Percentiles rank a stretch among this genome's conserved stretches.
Evolutionary conservation across 2,329 filamentous ascomycete species (phyloP).

Genomic region (Arthroderma uncinatum): DNA sequence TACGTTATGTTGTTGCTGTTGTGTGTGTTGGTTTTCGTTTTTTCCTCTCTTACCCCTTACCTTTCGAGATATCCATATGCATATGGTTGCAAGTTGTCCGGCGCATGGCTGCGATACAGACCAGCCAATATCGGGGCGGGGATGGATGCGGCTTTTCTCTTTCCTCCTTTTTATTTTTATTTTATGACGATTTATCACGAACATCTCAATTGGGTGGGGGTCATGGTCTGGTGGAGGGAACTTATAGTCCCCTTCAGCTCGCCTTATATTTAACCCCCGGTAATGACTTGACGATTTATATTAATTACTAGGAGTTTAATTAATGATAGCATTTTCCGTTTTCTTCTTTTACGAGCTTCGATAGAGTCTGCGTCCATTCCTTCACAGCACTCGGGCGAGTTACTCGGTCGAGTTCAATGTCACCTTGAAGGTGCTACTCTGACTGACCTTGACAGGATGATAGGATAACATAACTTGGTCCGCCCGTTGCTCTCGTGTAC

Average conservation of each 20-base stretch:
- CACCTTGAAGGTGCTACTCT: background rate
- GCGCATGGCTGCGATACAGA: slow-evolving; percentile 5
- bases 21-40: background rate
- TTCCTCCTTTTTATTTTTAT: background rate
- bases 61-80: background rate
- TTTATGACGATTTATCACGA: slow-evolving; percentile 6
- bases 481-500: too few species aligned
- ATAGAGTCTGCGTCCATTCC: background rate
- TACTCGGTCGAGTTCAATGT: background rate
- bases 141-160: background rate
- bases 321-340: slow-evolving; percentile 1
- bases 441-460: too few species aligned
- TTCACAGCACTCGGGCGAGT: background rate
- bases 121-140: background rate
- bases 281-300: slow-evolving; percentile 5
- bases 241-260: background rate
- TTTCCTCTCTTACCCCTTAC: background rate
- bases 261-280: background rate
- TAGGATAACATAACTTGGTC: too few species aligned
- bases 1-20: background rate
- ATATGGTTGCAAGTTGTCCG: slow-evolving; percentile 2
- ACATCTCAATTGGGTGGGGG: slow-evolving; percentile 3
- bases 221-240: background rate
- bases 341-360: background rate
- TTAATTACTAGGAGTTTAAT: slow-evolving; percentile 5